These are phyloP conservation scores for Xylaria bambusicola DNA, from an alignment of 495 filamentous ascomycete genomes.

Conservation along the genomic window DNA sequence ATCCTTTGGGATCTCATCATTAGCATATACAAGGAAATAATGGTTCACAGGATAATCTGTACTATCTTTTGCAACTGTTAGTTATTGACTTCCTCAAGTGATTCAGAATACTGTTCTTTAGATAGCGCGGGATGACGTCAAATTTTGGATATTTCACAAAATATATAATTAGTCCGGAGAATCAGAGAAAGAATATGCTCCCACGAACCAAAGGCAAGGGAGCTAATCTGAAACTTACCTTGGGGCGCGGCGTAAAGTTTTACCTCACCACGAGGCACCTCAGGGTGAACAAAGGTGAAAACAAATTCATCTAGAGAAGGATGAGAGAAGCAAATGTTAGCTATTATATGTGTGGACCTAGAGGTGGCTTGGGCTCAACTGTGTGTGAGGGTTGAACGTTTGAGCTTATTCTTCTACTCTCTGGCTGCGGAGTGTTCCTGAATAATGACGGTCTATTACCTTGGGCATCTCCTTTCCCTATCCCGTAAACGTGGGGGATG, in stretches of 20 bases:
- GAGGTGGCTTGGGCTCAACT: background rate
- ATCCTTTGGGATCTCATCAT: conserved; percentile 32
- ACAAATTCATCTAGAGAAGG: conserved; percentile 52
- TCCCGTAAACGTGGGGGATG: conserved; percentile 25
- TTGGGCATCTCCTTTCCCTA: conserved; percentile 61
- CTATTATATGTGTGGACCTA: background rate
- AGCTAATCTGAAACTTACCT: conserved; percentile 41
- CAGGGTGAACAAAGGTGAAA: conserved; percentile 50
- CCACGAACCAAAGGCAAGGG: background rate
- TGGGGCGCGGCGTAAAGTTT: conserved; percentile 57
- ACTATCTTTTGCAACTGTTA: conserved; percentile 28
- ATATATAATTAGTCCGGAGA: no score
- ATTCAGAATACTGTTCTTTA: background rate
- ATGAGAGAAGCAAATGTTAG: background rate
- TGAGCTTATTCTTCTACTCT: background rate
- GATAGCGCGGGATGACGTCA: no score
- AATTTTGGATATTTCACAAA: no score
- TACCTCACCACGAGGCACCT: conserved; percentile 31
- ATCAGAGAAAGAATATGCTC: no score
- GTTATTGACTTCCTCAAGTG: no score
- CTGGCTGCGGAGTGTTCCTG: background rate
- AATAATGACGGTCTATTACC: background rate
- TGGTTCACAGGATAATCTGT: conserved; percentile 33
- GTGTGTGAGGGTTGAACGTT: background rate
- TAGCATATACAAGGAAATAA: conserved; percentile 40